Evolutionary conservation across 352 stramenopile genomes (phyloP).

Genomic region (Pythium phragmiticola): DNA sequence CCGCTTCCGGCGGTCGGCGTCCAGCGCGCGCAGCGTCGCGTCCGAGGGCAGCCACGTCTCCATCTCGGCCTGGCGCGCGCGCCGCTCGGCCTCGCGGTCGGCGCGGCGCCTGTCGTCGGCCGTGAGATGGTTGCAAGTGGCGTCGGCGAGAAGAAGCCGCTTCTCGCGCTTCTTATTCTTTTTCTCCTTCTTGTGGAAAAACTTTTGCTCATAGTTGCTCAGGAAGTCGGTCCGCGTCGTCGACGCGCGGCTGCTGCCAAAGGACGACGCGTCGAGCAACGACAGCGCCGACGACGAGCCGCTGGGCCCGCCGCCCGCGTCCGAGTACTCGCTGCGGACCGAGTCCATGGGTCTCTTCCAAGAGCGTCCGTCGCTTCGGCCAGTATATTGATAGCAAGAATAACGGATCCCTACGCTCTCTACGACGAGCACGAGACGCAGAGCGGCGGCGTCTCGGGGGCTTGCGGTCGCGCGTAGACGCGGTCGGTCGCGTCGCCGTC

Average conservation of each 20-base stretch:
- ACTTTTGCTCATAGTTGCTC: conserved; percentile 56
- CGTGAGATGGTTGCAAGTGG: conserved; percentile 40
- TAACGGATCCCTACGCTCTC: background rate
- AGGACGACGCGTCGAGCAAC: conserved; percentile 41
- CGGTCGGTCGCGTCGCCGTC: conserved; percentile 41
- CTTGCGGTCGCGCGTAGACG: conserved; percentile 51
- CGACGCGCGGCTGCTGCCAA: conserved; percentile 32
- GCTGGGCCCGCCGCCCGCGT: conserved; percentile 31
- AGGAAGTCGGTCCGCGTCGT: conserved; percentile 51
- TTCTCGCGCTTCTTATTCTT: conserved; percentile 49
- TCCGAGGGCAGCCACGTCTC: conserved; percentile 46
- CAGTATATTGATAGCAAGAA: conserved; percentile 20
- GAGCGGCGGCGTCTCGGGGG: conserved; percentile 42
- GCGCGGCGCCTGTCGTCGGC: conserved; percentile 44
- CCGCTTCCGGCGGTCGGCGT: conserved; percentile 36
- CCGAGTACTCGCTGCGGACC: conserved; percentile 48
- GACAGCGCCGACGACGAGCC: conserved; percentile 30
- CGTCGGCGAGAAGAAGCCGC: conserved; percentile 29
- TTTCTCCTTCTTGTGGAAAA: conserved; percentile 47
- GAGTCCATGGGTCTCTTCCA: conserved; percentile 27
- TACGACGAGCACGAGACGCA: conserved; percentile 88
- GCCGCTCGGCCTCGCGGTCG: conserved; percentile 51
- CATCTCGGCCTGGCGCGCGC: conserved; percentile 48
- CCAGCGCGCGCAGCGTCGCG: conserved; percentile 34
- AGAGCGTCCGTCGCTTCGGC: background rate